Evolutionary conservation across 345 rosid species (phyloP), one percentile per base, ranked within the genome.

Genomic region (Raphanus sativus): DNA sequence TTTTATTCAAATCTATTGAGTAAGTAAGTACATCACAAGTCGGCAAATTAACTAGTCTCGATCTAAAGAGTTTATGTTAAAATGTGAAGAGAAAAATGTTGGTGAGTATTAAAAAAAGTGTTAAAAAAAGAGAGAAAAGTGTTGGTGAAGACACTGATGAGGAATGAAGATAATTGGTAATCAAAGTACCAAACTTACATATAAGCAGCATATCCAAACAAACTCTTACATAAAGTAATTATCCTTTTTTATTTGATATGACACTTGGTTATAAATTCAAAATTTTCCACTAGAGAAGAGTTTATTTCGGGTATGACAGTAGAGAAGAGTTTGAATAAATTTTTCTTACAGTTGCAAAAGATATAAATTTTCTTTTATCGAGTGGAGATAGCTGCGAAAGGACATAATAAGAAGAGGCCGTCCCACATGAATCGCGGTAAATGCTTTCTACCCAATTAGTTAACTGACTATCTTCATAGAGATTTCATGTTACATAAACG

Each of bases 341-440:
- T 50, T 66, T 65, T 62, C 5, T 40, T n/a, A 62, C 28, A 40
- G 8, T 7, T 72, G 60, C 68, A 11, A 62, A 5, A 40, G 13
- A 29, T 62, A 30, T 29, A 8, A n/a, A 29, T 24, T 2, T 62
- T 29, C 28, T 29, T 17, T 32, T 3, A 17, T 45, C 15, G 56
- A 48, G 64, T 62, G 69, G 40, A 15, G 24, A 55, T 54, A 55
- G 65, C 54, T 63, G 63, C 55, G 4, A 30, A 54, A 11, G 3
- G 65, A 65, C 32, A 71, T 78, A 85, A 84, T 63, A 81, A 40
- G 76, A 56, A 76, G 81, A 77, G 72, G 82, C 74, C 87, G 83
- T 77, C 75, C 85, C 90, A 73, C 91, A 89, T 90, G 93, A 90
- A 84, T 60, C 1, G 90, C 70, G 90, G 89, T 89, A 88, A 89